Percentiles rank a stretch among this genome's conserved stretches.
Evolutionary conservation across 345 rosid species (phyloP).

Genomic region (Hibiscus syriacus): DNA sequence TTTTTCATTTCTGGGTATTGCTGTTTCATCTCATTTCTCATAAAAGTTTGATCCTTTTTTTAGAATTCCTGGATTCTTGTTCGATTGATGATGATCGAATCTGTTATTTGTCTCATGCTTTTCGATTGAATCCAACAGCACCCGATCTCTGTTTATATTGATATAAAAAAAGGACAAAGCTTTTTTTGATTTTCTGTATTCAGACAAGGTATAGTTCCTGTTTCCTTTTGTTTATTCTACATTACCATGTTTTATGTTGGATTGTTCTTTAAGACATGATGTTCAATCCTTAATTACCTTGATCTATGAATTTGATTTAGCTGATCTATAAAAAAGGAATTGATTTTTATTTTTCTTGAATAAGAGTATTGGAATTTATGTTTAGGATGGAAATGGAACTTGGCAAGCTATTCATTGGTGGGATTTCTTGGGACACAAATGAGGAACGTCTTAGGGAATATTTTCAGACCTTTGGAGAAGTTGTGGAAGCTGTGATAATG

Average conservation of each 20-base stretch:
- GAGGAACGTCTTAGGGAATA: slow-evolving; percentile 83
- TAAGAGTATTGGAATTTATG: slow-evolving; percentile 66
- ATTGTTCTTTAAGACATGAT: slow-evolving; percentile 12
- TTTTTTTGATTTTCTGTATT: slow-evolving; percentile 17
- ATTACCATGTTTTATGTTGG: slow-evolving; percentile 25
- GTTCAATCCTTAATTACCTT: slow-evolving; percentile 12
- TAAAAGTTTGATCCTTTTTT: slow-evolving; percentile 10
- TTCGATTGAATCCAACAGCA: slow-evolving; percentile 43
- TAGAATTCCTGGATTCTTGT: slow-evolving; percentile 43
- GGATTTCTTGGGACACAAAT: slow-evolving; percentile 89
- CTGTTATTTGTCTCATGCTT: slow-evolving; percentile 25
- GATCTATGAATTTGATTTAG: not conserved
- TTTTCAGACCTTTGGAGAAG: slow-evolving; percentile 72
- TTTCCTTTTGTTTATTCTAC: slow-evolving; percentile 32
- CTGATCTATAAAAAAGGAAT: too few species aligned
- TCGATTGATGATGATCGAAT: slow-evolving; percentile 32
- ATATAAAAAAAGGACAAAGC: slow-evolving; percentile 17
- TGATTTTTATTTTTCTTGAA: slow-evolving; percentile 29
- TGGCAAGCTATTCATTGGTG: slow-evolving; percentile 88
- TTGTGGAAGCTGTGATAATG: slow-evolving; percentile 81
- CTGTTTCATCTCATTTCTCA: slow-evolving; percentile 6
- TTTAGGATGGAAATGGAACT: slow-evolving; percentile 75
- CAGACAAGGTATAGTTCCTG: slow-evolving; percentile 31
- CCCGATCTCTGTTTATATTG: slow-evolving; percentile 24
- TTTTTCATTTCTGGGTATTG: slow-evolving; percentile 18